Evolutionary conservation across 257 asterid species (phyloP).

Genomic region (Oldenlandia corymbosa): DNA sequence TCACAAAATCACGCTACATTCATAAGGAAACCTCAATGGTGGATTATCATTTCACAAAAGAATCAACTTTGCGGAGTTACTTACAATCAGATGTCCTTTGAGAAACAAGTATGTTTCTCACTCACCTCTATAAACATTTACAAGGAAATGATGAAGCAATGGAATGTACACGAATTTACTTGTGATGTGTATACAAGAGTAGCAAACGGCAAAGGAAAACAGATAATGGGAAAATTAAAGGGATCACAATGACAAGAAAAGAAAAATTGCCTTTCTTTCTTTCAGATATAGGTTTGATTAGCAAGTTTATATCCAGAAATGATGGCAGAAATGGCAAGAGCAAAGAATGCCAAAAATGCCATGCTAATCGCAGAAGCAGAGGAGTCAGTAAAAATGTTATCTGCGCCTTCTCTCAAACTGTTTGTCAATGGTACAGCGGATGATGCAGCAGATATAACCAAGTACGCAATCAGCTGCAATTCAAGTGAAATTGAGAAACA

Average conservation of each 20-base stretch:
- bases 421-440: slow-evolving; percentile 86
- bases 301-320: slow-evolving; percentile 85
- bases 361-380: slow-evolving; percentile 78
- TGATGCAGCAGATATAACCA: slow-evolving; percentile 82
- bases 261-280: no score
- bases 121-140: slow-evolving; percentile 17
- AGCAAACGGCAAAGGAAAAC: slow-evolving; percentile 11
- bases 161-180: slow-evolving; percentile 8
- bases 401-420: slow-evolving; percentile 64
- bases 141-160: background rate
- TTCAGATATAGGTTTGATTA: slow-evolving; percentile 62
- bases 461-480: slow-evolving; percentile 68
- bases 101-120: slow-evolving; percentile 2
- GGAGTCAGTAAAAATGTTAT: slow-evolving; percentile 83
- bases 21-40: background rate
- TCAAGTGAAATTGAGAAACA: background rate
- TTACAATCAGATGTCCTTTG: background rate
- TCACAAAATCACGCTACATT: no score
- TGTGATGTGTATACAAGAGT: slow-evolving; percentile 1
- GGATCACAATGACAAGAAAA: slow-evolving; percentile 1
- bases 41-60: background rate
- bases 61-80: background rate
- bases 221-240: slow-evolving; percentile 16
- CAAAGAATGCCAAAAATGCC: slow-evolving; percentile 77
- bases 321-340: slow-evolving; percentile 61